Evolutionary conservation across 208 protist species (phyloP).

Genomic region (Crithidia expoeki): DNA sequence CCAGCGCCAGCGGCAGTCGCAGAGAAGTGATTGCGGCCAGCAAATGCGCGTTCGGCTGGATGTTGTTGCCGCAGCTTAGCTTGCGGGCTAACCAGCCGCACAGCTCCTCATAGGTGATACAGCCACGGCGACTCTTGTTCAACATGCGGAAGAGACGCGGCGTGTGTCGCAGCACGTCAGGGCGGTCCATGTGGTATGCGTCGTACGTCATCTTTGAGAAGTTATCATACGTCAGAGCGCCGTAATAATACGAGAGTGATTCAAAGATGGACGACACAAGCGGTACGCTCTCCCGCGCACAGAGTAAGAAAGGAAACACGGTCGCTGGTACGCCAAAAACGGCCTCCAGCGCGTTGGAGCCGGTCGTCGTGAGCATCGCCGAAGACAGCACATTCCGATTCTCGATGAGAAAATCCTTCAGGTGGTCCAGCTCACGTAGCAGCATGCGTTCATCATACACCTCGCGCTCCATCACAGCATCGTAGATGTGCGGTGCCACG

Average conservation of each 20-base stretch:
- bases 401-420: constrained; percentile 79
- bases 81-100: constrained; percentile 86
- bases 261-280: constrained; percentile 67
- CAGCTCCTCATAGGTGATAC: constrained; percentile 86
- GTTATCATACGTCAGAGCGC: constrained; percentile 56
- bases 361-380: constrained; percentile 65
- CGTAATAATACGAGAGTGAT: constrained; percentile 63
- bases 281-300: constrained; percentile 72
- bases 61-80: constrained; percentile 70
- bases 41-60: constrained; percentile 71
- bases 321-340: constrained; percentile 88
- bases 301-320: constrained; percentile 85
- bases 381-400: constrained; percentile 72
- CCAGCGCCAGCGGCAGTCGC: constrained; percentile 67
- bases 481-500: constrained; percentile 35
- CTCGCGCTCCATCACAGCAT: constrained; percentile 40
- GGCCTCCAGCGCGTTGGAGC: constrained; percentile 80
- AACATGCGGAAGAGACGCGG: constrained; percentile 83
- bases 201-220: constrained; percentile 68
- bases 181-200: constrained; percentile 66
- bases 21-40: constrained; percentile 76
- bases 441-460: constrained; percentile 54
- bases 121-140: constrained; percentile 72
- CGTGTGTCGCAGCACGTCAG: constrained; percentile 69
- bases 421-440: constrained; percentile 66